These are phyloP conservation scores for Byssochlamys sp. DNA, from an alignment of 2,329 filamentous ascomycete species.

Conservation along the genomic window DNA sequence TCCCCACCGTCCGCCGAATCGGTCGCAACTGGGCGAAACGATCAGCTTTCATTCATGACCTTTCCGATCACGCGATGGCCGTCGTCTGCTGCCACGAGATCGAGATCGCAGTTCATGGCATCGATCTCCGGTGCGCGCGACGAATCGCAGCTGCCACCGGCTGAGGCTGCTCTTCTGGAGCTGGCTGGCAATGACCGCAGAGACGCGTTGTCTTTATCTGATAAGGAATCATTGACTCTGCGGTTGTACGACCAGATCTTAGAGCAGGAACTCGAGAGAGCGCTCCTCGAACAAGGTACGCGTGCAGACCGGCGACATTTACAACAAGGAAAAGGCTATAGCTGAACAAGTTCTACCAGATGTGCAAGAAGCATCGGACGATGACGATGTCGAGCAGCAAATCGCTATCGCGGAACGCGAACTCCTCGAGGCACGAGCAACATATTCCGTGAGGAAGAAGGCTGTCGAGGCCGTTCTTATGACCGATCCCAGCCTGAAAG, in stretches of 20 bases:
- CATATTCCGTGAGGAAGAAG: constrained; percentile 59
- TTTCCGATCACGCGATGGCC: constrained; percentile 9
- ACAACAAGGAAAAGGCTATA: background rate
- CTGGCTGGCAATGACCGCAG: constrained; percentile 35
- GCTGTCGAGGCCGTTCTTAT: constrained; percentile 60
- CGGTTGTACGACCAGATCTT: constrained; percentile 62
- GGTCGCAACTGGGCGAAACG: background rate
- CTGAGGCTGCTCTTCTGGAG: constrained; percentile 28
- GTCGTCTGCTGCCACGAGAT: constrained; percentile 3
- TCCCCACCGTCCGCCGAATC: background rate
- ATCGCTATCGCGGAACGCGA: constrained; percentile 51
- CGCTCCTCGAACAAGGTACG: constrained; percentile 47
- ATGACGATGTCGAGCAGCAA: constrained; percentile 45
- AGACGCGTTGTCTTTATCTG: constrained; percentile 50
- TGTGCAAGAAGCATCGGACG: constrained; percentile 32
- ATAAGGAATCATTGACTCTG: constrained; percentile 57
- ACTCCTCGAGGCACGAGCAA: constrained; percentile 60
- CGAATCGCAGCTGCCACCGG: constrained; percentile 22
- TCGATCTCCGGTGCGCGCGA: constrained; percentile 15
- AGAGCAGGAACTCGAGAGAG: constrained; percentile 62
- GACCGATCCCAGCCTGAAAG: constrained; percentile 66
- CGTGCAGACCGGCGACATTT: background rate
- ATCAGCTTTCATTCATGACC: background rate
- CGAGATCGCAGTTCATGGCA: constrained; percentile 23
- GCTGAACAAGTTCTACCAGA: constrained; percentile 15